phyloP scores from a whole-genome alignment of 306 rosid genomes.

The Fragaria iinumae region DNA sequence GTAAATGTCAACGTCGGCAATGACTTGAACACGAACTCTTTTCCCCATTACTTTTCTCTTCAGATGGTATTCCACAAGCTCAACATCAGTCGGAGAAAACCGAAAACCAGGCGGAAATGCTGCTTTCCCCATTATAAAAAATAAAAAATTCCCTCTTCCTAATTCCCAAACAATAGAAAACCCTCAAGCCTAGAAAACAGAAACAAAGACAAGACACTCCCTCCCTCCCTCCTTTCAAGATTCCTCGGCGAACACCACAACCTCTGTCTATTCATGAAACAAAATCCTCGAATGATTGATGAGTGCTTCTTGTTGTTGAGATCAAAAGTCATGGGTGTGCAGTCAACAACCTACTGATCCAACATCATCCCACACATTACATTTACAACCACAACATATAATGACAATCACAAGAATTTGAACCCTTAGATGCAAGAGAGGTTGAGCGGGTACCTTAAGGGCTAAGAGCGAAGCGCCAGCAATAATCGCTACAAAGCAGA shows the following conservation, averaged over 20 bases:
- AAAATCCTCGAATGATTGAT: constrained; percentile 16
- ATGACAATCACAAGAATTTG: background rate
- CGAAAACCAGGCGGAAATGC: constrained; percentile 58
- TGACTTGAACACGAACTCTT: constrained; percentile 24
- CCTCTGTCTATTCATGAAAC: constrained; percentile 43
- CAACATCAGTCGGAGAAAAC: constrained; percentile 62
- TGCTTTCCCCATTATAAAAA: constrained; percentile 23
- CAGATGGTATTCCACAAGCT: constrained; percentile 53
- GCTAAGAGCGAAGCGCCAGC: background rate
- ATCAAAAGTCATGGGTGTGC: constrained; percentile 46
- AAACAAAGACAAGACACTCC: background rate
- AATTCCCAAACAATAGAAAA: background rate
- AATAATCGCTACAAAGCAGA: background rate
- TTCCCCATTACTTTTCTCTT: constrained; percentile 55
- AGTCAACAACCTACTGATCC: constrained; percentile 26
- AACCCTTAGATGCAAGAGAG: too few relatives aligned
- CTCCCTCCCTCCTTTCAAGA: constrained; percentile 17
- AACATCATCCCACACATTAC: constrained; percentile 10
- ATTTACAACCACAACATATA: background rate
- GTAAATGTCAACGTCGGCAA: constrained; percentile 65
- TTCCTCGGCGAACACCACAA: constrained; percentile 39
- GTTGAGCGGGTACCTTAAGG: too few relatives aligned
- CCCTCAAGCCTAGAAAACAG: background rate
- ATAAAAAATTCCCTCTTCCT: constrained; percentile 5
- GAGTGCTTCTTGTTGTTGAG: constrained; percentile 25